These are phyloP conservation scores for Zygnema circumcarinatum DNA, from an alignment of 139 green algal species.

Conservation along the genomic window DNA sequence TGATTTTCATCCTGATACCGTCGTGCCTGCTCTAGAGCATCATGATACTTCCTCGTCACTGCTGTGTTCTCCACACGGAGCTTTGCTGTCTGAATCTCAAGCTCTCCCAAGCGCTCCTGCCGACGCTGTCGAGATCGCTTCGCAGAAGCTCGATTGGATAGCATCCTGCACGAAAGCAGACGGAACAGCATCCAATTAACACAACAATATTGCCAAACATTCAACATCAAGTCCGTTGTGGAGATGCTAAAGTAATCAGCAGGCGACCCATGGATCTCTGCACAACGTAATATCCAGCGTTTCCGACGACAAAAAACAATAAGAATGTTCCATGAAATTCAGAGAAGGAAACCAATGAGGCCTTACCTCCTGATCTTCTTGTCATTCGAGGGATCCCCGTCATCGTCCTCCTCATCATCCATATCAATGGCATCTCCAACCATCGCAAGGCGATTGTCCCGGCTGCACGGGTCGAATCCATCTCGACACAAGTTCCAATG, in stretches of 20 bases:
- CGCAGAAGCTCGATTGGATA: constrained; percentile 51
- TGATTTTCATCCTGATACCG: neutral
- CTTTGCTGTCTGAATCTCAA: constrained; percentile 23
- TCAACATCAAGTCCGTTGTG: too few relatives aligned
- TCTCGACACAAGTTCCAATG: too few relatives aligned
- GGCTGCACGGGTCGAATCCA: too few relatives aligned
- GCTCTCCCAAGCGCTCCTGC: constrained; percentile 43
- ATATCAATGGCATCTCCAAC: neutral
- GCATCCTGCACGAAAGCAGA: constrained; percentile 24
- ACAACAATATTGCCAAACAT: constrained; percentile 7
- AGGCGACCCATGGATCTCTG: too few relatives aligned
- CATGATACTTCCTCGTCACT: neutral
- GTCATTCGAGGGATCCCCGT: neutral
- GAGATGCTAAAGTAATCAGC: too few relatives aligned
- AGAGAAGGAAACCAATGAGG: too few relatives aligned
- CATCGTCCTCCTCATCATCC: neutral
- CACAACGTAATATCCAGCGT: too few relatives aligned
- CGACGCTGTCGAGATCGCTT: constrained; percentile 55
- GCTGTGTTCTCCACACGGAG: neutral
- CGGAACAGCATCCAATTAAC: constrained; percentile 13
- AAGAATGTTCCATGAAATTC: too few relatives aligned
- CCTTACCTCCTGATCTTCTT: constrained; percentile 27
- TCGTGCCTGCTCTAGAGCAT: neutral
- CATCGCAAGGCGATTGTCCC: neutral
- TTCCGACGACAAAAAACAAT: too few relatives aligned